Evolutionary conservation across 768 basidiomycete genomes (phyloP).

Genomic region (Austroboletus eburneus): DNA sequence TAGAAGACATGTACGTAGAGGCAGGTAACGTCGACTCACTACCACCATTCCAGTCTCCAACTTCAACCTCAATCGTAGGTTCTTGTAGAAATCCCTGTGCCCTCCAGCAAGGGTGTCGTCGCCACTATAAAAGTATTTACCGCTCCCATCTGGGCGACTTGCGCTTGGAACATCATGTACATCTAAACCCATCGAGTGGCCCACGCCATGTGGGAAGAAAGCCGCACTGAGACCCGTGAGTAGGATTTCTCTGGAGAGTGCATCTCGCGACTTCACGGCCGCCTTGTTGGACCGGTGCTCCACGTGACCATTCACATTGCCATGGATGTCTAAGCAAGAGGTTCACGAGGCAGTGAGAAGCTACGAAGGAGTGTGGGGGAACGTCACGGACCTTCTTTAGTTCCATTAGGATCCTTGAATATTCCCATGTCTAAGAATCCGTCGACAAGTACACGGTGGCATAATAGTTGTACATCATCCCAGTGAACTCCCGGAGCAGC

Average conservation of each 20-base stretch:
- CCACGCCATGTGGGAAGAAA: conserved; percentile 93
- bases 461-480: conserved; percentile 82
- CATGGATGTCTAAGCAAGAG: conserved; percentile 1
- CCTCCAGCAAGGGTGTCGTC: conserved; percentile 55
- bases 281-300: not conserved
- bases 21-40: conserved; percentile 42
- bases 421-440: conserved; percentile 84
- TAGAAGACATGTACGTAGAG: not conserved
- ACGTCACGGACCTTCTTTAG: conserved; percentile 6
- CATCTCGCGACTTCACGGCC: conserved; percentile 10
- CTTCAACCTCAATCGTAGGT: conserved; percentile 73
- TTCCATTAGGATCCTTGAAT: conserved; percentile 63
- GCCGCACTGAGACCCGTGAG: conserved; percentile 73
- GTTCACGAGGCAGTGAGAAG: not conserved
- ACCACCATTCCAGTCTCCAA: conserved; percentile 82
- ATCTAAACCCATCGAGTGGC: conserved; percentile 89
- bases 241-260: conserved; percentile 51
- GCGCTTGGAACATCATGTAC: conserved; percentile 89
- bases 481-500: conserved; percentile 81
- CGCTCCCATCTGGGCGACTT: conserved; percentile 64
- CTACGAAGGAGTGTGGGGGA: no score
- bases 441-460: conserved; percentile 75
- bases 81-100: conserved; percentile 70
- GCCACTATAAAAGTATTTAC: conserved; percentile 63
- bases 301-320: conserved; percentile 1